Percentiles rank a stretch among this genome's conserved stretches.
phyloP scores from a whole-genome alignment of 2,329 filamentous ascomycete genomes.

The Colletotrichum musicola region DNA sequence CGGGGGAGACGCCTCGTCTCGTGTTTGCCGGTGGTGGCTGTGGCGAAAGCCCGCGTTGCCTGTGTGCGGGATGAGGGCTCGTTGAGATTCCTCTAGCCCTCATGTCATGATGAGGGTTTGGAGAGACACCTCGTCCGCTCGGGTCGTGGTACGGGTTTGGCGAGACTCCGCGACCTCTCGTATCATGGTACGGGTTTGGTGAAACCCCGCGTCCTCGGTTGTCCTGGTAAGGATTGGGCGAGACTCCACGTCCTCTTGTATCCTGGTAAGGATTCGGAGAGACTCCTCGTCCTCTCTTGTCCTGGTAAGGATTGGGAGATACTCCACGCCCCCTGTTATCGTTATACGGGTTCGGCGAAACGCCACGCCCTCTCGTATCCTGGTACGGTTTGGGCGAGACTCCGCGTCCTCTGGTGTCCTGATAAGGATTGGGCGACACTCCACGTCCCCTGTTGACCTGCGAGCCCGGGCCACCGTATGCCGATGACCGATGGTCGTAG shows the following conservation, averaged over 20 bases:
- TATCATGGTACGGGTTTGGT: slow-evolving; percentile 13
- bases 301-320: too few relatives aligned
- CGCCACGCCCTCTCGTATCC: slow-evolving; percentile 45
- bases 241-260: slow-evolving; percentile 27
- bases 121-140: background rate
- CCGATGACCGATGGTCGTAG: slow-evolving; percentile 57
- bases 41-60: slow-evolving; percentile 47
- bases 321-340: too few relatives aligned
- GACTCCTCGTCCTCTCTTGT: too few relatives aligned
- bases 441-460: slow-evolving; percentile 36
- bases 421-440: slow-evolving; percentile 23
- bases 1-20: slow-evolving; percentile 57
- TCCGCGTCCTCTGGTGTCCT: slow-evolving; percentile 49
- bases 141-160: slow-evolving; percentile 52
- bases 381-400: slow-evolving; percentile 49
- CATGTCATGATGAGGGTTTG: slow-evolving; percentile 44
- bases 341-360: slow-evolving; percentile 56
- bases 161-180: slow-evolving; percentile 56
- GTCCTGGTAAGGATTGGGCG: slow-evolving; percentile 49
- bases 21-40: slow-evolving; percentile 50
- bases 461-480: slow-evolving; percentile 51
- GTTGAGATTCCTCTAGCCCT: slow-evolving; percentile 58
- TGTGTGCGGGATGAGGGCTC: slow-evolving; percentile 61
- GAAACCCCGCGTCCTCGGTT: slow-evolving; percentile 1
- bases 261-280: slow-evolving; percentile 49